Conservation (phyloP, 2,329 filamentous ascomycete species). For the Gaeumannomyces tritici region DNA sequence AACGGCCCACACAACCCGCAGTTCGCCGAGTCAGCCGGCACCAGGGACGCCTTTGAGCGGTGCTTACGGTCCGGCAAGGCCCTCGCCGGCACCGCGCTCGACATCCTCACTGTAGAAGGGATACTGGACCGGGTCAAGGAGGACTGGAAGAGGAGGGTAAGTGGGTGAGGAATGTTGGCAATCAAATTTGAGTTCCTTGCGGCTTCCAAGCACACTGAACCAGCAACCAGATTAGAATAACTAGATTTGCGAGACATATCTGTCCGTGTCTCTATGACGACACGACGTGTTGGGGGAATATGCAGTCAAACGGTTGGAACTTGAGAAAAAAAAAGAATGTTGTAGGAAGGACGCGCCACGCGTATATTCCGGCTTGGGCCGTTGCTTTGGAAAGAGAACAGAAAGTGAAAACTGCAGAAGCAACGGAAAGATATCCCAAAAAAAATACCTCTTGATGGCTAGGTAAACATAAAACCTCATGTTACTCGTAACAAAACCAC, state of each 20-base stretch:
- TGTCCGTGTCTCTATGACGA: neutral
- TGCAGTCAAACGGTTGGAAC: neutral
- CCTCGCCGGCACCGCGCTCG: constrained; percentile 35
- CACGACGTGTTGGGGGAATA: neutral
- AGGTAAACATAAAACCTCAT: neutral
- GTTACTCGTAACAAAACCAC: neutral
- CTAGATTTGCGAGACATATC: neutral
- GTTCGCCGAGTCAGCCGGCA: constrained; percentile 41
- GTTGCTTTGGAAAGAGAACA: neutral
- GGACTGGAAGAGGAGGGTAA: constrained; percentile 25
- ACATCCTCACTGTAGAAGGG: constrained; percentile 30
- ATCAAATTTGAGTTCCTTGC: neutral
- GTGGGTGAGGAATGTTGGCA: too few species aligned
- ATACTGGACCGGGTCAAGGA: constrained; percentile 31
- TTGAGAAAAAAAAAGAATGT: neutral
- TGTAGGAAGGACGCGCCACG: neutral
- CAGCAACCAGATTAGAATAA: neutral
- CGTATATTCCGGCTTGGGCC: too few species aligned
- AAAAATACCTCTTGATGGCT: too few species aligned
- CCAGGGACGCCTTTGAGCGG: constrained; percentile 32
- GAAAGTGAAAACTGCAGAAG: neutral
- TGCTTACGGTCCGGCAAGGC: constrained; percentile 36
- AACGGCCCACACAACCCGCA: constrained; percentile 41
- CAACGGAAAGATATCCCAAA: neutral
- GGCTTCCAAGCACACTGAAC: too few species aligned